Evolutionary conservation across 805 yeast genomes (phyloP).

Genomic region (Grigorovia humatica): DNA sequence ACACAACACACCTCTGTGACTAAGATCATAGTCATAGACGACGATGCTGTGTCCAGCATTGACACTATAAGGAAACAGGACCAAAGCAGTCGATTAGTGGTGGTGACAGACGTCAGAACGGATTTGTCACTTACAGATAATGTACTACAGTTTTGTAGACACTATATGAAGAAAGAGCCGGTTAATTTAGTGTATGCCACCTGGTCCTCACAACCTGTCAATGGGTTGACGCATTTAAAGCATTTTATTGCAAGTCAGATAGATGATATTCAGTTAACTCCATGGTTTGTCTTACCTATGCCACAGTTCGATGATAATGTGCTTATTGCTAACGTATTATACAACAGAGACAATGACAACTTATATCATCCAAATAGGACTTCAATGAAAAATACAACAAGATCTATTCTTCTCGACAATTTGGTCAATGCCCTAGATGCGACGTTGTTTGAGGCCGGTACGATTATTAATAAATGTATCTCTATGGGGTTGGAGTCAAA

Average conservation of each 20-base stretch:
- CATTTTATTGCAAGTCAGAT: slow-evolving; percentile 20
- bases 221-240: slow-evolving; percentile 7
- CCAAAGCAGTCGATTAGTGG: background rate
- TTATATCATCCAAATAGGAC: slow-evolving; percentile 16
- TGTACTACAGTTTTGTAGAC: background rate
- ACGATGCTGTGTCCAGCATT: slow-evolving; percentile 6
- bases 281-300: slow-evolving; percentile 20
- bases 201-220: background rate
- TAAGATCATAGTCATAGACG: slow-evolving; percentile 18
- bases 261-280: slow-evolving; percentile 6
- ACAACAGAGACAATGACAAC: slow-evolving; percentile 18
- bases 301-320: slow-evolving; percentile 22
- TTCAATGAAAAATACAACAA: slow-evolving; percentile 18
- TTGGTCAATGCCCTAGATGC: slow-evolving; percentile 18
- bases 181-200: slow-evolving; percentile 1
- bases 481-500: slow-evolving; percentile 21
- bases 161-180: background rate
- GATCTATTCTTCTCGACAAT: slow-evolving; percentile 20
- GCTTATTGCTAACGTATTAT: slow-evolving; percentile 14
- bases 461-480: slow-evolving; percentile 18
- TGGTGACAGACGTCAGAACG: background rate
- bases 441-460: slow-evolving; percentile 14
- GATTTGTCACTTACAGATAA: background rate
- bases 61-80: background rate
- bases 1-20: slow-evolving; percentile 19